Conservation (phyloP, 139 green algal genomes). For the Chlamydomonas sphaeroides region DNA sequence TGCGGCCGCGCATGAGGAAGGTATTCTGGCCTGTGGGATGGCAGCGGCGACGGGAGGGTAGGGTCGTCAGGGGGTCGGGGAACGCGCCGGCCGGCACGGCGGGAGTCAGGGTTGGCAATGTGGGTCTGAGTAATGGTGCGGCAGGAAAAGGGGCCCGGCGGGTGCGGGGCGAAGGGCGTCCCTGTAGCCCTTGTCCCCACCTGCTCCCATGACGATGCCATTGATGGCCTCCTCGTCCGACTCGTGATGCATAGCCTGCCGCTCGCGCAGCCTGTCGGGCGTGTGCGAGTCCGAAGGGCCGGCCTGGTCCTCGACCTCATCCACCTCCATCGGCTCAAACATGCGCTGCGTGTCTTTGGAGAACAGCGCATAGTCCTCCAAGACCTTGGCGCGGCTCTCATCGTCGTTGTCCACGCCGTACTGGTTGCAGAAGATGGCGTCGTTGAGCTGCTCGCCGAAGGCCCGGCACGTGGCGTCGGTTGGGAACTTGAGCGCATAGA, state of each 20-base stretch:
- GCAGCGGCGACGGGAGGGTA: no score
- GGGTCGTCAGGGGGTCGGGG: no score
- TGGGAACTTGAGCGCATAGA: conserved; percentile 76
- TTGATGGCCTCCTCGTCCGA: conserved; percentile 40
- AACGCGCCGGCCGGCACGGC: no score
- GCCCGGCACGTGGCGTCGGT: conserved; percentile 41
- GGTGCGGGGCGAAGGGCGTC: no score
- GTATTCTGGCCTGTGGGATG: conserved; percentile 68
- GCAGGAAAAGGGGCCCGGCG: no score
- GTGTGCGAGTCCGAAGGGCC: background rate
- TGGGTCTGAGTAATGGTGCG: no score
- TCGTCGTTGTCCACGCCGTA: conserved; percentile 73
- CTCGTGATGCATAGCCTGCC: background rate
- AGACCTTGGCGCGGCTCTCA: conserved; percentile 62
- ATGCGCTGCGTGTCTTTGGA: conserved; percentile 50
- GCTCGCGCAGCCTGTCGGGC: conserved; percentile 26
- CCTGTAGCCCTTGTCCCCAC: no score
- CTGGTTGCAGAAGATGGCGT: conserved; percentile 87
- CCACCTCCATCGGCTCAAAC: conserved; percentile 58
- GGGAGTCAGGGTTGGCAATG: no score
- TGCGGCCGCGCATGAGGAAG: conserved; percentile 72
- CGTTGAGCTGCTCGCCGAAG: conserved; percentile 53
- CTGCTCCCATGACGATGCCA: conserved; percentile 63
- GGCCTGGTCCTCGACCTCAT: background rate
- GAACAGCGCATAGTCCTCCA: conserved; percentile 66